A percentile compares a stretch with the other conserved stretches of the same genome.
phyloP scores from a whole-genome alignment of 768 basidiomycete species.

The Lyophyllum semitale region DNA sequence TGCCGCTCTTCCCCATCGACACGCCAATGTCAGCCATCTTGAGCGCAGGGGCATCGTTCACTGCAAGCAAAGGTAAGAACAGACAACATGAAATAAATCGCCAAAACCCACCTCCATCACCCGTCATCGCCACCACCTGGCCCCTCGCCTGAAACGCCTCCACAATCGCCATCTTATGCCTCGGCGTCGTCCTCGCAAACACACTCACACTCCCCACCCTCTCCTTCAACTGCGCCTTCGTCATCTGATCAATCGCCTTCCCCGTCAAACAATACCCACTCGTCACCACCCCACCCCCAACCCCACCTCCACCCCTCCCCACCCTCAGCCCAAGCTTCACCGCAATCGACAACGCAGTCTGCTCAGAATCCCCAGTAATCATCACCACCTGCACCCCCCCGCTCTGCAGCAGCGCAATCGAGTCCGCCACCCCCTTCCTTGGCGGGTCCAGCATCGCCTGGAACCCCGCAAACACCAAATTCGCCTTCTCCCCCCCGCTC shows the following conservation, averaged over 20 bases:
- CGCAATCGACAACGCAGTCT: conserved; percentile 89
- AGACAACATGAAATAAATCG: neutral
- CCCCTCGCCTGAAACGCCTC: conserved; percentile 91
- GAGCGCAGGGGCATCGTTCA: conserved; percentile 95
- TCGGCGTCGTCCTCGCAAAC: conserved; percentile 93
- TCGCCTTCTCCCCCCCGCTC: conserved; percentile 38
- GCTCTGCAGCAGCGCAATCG: conserved; percentile 75
- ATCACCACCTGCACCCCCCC: conserved; percentile 97
- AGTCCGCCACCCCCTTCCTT: conserved; percentile 88
- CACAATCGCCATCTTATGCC: conserved; percentile 97
- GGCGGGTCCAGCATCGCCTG: conserved; percentile 97
- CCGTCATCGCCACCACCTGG: conserved; percentile 95
- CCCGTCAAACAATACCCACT: conserved; percentile 69
- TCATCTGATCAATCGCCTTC: conserved; percentile 83
- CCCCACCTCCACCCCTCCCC: conserved; percentile 56
- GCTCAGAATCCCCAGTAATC: conserved; percentile 96
- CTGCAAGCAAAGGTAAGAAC: conserved; percentile 30
- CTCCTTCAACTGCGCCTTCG: conserved; percentile 77
- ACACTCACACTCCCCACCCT: conserved; percentile 81
- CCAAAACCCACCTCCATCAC: conserved; percentile 77
- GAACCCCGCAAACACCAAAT: conserved; percentile 89
- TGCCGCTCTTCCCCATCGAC: conserved; percentile 98
- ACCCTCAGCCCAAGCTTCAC: conserved; percentile 81
- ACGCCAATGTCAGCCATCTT: conserved; percentile 99
- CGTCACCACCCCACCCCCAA: conserved; percentile 34